Percentiles rank a stretch among this genome's conserved stretches.
These are phyloP conservation scores for Phaeoacremonium minimum DNA, from an alignment of 2,329 filamentous ascomycete genomes.

Conservation along the genomic window DNA sequence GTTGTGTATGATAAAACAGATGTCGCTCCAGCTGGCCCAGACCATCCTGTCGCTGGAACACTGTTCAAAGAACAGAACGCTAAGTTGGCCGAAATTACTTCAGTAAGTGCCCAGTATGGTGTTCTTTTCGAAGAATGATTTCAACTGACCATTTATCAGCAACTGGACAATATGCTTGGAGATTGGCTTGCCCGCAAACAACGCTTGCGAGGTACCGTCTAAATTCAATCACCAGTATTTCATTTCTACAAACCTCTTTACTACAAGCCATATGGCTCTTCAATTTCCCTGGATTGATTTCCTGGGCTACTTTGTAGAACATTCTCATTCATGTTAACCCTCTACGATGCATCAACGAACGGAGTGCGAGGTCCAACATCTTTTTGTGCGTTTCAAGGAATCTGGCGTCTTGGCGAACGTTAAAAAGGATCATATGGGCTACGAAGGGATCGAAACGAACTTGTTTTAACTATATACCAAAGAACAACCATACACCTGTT, in stretches of 20 bases:
- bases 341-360: not conserved
- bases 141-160: constrained; percentile 33
- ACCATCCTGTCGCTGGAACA: constrained; percentile 77
- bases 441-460: not conserved
- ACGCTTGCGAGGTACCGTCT: constrained; percentile 50
- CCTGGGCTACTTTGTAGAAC: not conserved
- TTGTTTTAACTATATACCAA: not conserved
- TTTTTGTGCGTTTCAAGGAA: not conserved
- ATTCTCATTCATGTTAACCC: not conserved
- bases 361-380: not conserved
- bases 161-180: constrained; percentile 82
- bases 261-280: not conserved
- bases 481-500: not conserved
- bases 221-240: too few relatives aligned
- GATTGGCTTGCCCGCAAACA: constrained; percentile 74
- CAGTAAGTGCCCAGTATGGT: constrained; percentile 41
- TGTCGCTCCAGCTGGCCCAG: constrained; percentile 70
- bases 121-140: constrained; percentile 1
- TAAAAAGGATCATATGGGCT: not conserved
- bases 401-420: not conserved
- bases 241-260: not conserved
- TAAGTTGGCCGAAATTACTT: constrained; percentile 80
- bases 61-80: constrained; percentile 86
- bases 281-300: not conserved
- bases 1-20: constrained; percentile 92